Evolutionary conservation across 2,329 filamentous ascomycete genomes (phyloP), one percentile per base, ranked within the genome.

Genomic region (Laburnicola sp.): DNA sequence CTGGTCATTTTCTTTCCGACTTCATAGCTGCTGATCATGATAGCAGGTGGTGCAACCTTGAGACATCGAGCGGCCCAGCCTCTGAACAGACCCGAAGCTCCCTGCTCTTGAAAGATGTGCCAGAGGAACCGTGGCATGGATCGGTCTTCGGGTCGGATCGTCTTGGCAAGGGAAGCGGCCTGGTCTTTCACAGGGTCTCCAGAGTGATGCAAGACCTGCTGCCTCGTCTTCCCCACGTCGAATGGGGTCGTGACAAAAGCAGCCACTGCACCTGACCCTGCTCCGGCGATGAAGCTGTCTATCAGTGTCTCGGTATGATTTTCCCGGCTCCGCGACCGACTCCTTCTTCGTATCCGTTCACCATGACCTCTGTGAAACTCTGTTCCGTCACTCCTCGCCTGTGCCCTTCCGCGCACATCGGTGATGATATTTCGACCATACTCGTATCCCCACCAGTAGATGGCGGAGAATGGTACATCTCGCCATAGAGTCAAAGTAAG

Each of bases 371-470:
- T 52, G 27, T 63, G 64, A 50, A 72, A 72, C 31, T 73, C 69
- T 32, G 63, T 46, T 1, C 64, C 59, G 16, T 66, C 58, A 26
- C 62, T 49, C 53, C 64, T 63, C 37, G 66, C 64, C 21, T 64
- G 61, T 77, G 75, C 68, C 81, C 83, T 58, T 48, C 76, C 74
- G 40, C 91, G 85, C 42, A 84, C 74, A 60, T 92, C 86, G 1
- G 86, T 87, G 50, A 97, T 74, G 45, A 77, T 76, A 23, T 86
- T 84, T 46, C 91, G 85, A 48, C 93, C 86, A 16, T 83, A 85
- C 76, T 99, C 94, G 70, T 99, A 99, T 9, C 94, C 93, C 86
- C 89, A 95, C 94, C 94, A 99, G 77, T 99, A 99, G 38, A 99
- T 82, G 3, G 89, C 94, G 0, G 93, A 97, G 67, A 99, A 99